Base-by-base conservation (phyloP, 176 grass and related monocot species). In the Lolium multiflorum region DNA sequence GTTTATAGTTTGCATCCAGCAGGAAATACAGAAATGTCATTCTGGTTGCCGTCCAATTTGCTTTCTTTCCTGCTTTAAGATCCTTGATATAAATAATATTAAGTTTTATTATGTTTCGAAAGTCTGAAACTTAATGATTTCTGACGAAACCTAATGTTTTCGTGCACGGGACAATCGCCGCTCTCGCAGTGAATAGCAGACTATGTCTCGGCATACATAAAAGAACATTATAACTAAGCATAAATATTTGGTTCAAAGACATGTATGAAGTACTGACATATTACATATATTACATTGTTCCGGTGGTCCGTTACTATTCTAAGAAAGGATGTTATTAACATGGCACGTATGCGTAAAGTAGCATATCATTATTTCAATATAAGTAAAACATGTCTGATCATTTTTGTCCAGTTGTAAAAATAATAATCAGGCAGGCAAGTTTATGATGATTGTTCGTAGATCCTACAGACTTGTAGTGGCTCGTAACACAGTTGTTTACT, bases 291-390 rank as follows among this genome's bases (percentile, higher is more conserved):
- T 17, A 57, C 54, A 17, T 6, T 58, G 48, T 50, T 58, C 18
- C 5, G 7, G 18, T 58, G 56, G 57, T 60, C 57, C 11, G 56
- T 59, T 59, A 8, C 56, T 41, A 0, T n/a, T 21, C 41, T 21
- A 71, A 46, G 38, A 71, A 71, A 21, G 11, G 68, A 44, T 44
- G 17, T 71, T 66, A 71, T 46, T 43, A 71, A 44, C 66, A 70
- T 71, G 37, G 17, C 31, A 35, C 3, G 31, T 35, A 35, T 35
- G n/a, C 20, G 39, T 71, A 71, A 69, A 71, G 39, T n/a, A 5
- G 12, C 68, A 71, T 21, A 71, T 44, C 10, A 71, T 11, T 41
- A 41, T 41, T 71, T 71, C 3, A n/a, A n/a, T 71, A 71, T 21
- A 44, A 71, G 17, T 44, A 71, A 44, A 12, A n/a, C 4, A 70